These are phyloP conservation scores for Tremella fuciformis DNA, from an alignment of 768 basidiomycete species.

Conservation along the genomic window DNA sequence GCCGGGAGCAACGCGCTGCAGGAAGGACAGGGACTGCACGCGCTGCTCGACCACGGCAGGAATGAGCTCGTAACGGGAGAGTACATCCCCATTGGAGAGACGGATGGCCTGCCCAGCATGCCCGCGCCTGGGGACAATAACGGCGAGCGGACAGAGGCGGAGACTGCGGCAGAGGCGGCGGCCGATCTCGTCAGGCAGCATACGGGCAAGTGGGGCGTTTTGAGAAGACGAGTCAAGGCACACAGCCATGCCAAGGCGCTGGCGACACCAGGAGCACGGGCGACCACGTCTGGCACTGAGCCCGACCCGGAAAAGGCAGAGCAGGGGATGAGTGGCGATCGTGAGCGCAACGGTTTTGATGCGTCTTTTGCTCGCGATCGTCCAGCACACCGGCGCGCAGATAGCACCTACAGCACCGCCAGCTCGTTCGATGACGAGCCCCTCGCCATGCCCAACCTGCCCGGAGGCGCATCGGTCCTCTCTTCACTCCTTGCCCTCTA, in stretches of 20 bases:
- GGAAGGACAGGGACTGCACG: slow-evolving; percentile 15
- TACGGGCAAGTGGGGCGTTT: slow-evolving; percentile 49
- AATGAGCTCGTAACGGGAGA: slow-evolving; percentile 33
- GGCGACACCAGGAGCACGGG: slow-evolving; percentile 1
- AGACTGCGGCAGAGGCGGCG: slow-evolving; percentile 28
- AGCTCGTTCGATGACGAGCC: slow-evolving; percentile 12
- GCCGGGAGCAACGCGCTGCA: slow-evolving; percentile 19
- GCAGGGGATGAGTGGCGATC: slow-evolving; percentile 2
- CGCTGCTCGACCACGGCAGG: slow-evolving; percentile 25
- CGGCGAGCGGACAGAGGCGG: slow-evolving; percentile 10
- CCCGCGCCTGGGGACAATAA: slow-evolving; percentile 25
- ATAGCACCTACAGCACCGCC: not conserved
- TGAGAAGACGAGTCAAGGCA: slow-evolving; percentile 38
- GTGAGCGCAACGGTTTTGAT: slow-evolving; percentile 10
- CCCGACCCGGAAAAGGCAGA: slow-evolving; percentile 19
- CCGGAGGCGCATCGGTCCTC: slow-evolving; percentile 55
- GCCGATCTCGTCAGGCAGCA: slow-evolving; percentile 50
- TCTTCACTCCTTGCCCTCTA: slow-evolving; percentile 67
- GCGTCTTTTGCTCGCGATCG: slow-evolving; percentile 10
- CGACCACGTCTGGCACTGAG: not conserved
- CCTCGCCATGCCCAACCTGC: slow-evolving; percentile 13
- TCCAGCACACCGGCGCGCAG: not conserved
- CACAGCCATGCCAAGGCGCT: slow-evolving; percentile 32
- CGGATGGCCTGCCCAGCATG: slow-evolving; percentile 62
- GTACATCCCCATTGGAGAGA: slow-evolving; percentile 65